These are phyloP conservation scores for Corylus avellana DNA, from an alignment of 306 rosid genomes.

Conservation along the genomic window DNA sequence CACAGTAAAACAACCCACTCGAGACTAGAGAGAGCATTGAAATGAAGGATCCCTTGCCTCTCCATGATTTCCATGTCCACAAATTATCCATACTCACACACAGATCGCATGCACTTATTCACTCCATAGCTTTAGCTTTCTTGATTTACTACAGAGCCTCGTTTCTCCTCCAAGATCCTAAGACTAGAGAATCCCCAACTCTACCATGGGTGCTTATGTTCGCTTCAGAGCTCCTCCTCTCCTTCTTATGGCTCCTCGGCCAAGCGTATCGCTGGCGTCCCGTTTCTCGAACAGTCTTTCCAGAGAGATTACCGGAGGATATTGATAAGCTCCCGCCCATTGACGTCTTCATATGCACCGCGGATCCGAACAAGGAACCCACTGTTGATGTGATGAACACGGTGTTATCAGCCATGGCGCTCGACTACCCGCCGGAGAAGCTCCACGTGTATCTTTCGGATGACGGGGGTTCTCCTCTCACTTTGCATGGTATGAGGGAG, in stretches of 20 bases:
- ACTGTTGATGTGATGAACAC: slow-evolving; percentile 67
- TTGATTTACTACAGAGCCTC: slow-evolving; percentile 52
- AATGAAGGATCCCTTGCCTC: slow-evolving; percentile 47
- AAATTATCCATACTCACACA: slow-evolving; percentile 42
- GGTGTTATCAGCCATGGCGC: slow-evolving; percentile 68
- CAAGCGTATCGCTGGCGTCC: slow-evolving; percentile 63
- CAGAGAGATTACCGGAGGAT: slow-evolving; percentile 54
- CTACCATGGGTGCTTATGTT: slow-evolving; percentile 57
- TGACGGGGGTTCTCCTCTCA: slow-evolving; percentile 60
- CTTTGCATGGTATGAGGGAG: slow-evolving; percentile 48
- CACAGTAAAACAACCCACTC: no score
- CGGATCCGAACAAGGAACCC: slow-evolving; percentile 71
- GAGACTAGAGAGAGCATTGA: neutral
- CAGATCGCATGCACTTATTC: slow-evolving; percentile 49
- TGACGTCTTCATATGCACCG: slow-evolving; percentile 73
- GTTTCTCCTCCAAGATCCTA: slow-evolving; percentile 37
- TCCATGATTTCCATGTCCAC: slow-evolving; percentile 44
- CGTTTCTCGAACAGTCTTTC: slow-evolving; percentile 50
- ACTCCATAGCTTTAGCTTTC: slow-evolving; percentile 48
- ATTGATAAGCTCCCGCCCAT: slow-evolving; percentile 48
- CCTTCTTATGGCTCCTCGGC: slow-evolving; percentile 58
- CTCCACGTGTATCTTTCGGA: slow-evolving; percentile 77
- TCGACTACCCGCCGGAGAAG: slow-evolving; percentile 68
- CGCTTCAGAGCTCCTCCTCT: slow-evolving; percentile 58
- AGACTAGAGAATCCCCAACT: slow-evolving; percentile 20